Evolutionary conservation across 192 early-diverging fungal species (phyloP).

Genomic region (Backusella tarrabulga): DNA sequence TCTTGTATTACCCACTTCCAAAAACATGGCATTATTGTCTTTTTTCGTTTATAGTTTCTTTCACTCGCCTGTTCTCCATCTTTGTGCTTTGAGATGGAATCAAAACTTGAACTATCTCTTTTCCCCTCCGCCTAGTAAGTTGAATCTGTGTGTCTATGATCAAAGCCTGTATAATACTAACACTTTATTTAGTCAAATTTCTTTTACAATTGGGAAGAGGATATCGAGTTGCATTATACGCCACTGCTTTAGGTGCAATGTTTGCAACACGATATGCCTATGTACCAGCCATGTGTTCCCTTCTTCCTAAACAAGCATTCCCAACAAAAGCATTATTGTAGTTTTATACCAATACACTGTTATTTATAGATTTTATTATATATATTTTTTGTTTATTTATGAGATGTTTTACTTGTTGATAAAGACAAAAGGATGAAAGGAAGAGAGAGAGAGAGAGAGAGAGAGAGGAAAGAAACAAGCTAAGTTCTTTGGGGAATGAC

Average conservation of each 20-base stretch:
- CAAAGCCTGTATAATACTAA: not conserved
- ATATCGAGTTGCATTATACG: conserved; percentile 27
- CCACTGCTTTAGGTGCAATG: conserved; percentile 26
- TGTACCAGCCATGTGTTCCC: conserved; percentile 9
- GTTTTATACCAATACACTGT: not conserved
- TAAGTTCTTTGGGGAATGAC: not conserved
- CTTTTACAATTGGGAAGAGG: conserved; percentile 20
- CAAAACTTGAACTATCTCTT: conserved; percentile 54
- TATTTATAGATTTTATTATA: not conserved
- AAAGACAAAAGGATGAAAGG: not conserved
- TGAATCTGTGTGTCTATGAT: too few relatives aligned
- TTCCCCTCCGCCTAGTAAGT: conserved; percentile 52
- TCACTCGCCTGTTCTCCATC: conserved; percentile 45
- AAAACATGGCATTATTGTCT: conserved; percentile 46
- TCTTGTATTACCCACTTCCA: conserved; percentile 46
- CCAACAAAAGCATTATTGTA: not conserved
- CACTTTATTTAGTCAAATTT: conserved; percentile 17
- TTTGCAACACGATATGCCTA: conserved; percentile 26
- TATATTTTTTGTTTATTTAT: not conserved
- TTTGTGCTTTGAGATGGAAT: conserved; percentile 42
- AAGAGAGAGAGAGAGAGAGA: not conserved
- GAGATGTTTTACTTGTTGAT: not conserved
- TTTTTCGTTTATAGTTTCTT: conserved; percentile 52
- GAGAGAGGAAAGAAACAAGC: not conserved
- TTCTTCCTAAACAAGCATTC: conserved; percentile 13